These are phyloP conservation scores for Solanum dulcamara DNA, from an alignment of 257 asterid genomes.

Conservation along the genomic window DNA sequence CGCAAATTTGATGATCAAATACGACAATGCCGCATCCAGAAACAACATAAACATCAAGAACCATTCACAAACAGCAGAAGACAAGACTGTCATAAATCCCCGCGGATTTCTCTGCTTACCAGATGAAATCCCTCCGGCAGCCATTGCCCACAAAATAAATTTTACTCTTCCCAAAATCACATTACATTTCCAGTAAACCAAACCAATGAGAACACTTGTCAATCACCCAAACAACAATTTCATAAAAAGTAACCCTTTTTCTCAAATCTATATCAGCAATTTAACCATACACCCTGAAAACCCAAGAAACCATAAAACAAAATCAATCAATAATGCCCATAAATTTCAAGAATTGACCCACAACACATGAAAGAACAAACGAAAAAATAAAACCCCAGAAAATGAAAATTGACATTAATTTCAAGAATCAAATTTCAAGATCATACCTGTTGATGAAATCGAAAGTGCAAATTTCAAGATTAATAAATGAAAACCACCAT, in stretches of 20 bases:
- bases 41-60: constrained; percentile 60
- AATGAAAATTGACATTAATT: background rate
- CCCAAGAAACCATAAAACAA: background rate
- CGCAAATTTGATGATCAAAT: constrained; percentile 50
- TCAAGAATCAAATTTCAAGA: background rate
- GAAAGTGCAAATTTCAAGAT: background rate
- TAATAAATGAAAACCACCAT: background rate
- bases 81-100: constrained; percentile 47
- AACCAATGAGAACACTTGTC: constrained; percentile 9
- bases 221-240: constrained; percentile 10
- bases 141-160: constrained; percentile 29
- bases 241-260: background rate
- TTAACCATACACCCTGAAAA: background rate
- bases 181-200: constrained; percentile 15
- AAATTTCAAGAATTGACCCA: background rate
- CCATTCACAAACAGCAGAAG: constrained; percentile 89
- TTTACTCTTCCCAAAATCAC: constrained; percentile 22
- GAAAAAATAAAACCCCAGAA: background rate
- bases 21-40: constrained; percentile 43
- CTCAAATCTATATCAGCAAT: background rate
- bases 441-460: background rate
- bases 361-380: background rate
- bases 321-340: background rate
- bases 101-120: constrained; percentile 19
- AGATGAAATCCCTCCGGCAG: constrained; percentile 28